Base-by-base conservation (phyloP, 495 filamentous ascomycete species). In the Podospora pseudopauciseta region DNA sequence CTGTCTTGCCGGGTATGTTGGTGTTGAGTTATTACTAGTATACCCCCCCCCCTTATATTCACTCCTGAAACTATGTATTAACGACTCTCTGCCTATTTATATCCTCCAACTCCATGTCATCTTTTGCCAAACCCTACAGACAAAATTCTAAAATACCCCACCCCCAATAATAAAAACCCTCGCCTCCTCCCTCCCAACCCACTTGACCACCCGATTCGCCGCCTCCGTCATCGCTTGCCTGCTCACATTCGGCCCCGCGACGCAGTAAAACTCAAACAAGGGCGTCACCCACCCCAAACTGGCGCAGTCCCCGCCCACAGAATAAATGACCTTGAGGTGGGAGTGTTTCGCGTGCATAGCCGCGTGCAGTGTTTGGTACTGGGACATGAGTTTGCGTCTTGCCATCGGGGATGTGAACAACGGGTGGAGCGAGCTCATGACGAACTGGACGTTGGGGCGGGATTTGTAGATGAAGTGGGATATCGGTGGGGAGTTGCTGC, bases 401-500 rank as follows among this genome's bases (percentile, higher is more conserved):
- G 89, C 86, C 23, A 92, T 79, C 18, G 63, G 27, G 5, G 65
- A 19, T 0, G 27, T n/a, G 28, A 64, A 34, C 94, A 96, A 66
- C 0, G 93, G 91, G 16, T 88, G 83, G 64, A 90, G 92, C 0
- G 90, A 87, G 18, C 94, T 91, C 92, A 97, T 97, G 55, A 87
- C 88, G 76, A 97, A 99, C 74, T 99, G 95, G 19, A 98, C 95
- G 76, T 99, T 97, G 19, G 88, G 88, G 57, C 90, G 85, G 23
- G 91, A 95, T 77, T 97, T 98, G 81, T 96, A 99, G 39, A 99
- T 79, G 78, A 97, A 99, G 79, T 99, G 95, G 62, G 89, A 86
- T 32, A 98, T 79, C 13, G 39, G 5, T 1, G 5, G 15, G 39
- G 32, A 3, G 18, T 5, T 13, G 6, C 92, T 90, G 39, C 88